Conservation (phyloP, 2,329 filamentous ascomycete species). For the Ceratocystiopsis brevicomis region DNA sequence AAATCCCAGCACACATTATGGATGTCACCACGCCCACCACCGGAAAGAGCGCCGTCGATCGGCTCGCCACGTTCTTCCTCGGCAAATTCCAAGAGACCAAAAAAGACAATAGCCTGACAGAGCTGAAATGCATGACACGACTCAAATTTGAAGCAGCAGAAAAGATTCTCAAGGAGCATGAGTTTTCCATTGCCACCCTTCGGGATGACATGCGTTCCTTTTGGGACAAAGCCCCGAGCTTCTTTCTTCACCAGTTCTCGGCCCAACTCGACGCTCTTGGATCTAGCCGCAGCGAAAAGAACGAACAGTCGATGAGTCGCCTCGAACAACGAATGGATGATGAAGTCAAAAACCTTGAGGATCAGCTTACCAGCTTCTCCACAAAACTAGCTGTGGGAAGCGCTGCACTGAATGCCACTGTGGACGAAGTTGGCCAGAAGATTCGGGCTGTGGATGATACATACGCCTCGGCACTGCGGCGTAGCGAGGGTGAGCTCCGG, state of each 20-base stretch:
- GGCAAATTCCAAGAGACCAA: slow-evolving; percentile 7
- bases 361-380: slow-evolving; percentile 6
- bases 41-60: slow-evolving; percentile 3
- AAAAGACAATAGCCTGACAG: slow-evolving; percentile 1
- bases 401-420: neutral
- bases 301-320: slow-evolving; percentile 3
- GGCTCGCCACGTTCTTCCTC: slow-evolving; percentile 6
- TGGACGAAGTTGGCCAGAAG: slow-evolving; percentile 2
- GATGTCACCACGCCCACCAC: too few species aligned
- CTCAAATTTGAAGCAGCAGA: slow-evolving; percentile 7
- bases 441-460: neutral
- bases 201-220: slow-evolving; percentile 6
- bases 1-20: too few species aligned
- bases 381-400: slow-evolving; percentile 5
- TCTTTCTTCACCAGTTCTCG: slow-evolving; percentile 6
- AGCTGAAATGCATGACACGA: slow-evolving; percentile 4
- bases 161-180: slow-evolving; percentile 4
- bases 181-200: neutral
- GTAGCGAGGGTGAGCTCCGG: slow-evolving; percentile 2
- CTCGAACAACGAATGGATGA: slow-evolving; percentile 8
- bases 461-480: neutral
- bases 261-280: slow-evolving; percentile 4
- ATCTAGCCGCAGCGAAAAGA: slow-evolving; percentile 1
- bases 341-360: slow-evolving; percentile 5
- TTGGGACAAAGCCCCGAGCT: slow-evolving; percentile 5